Evolutionary conservation across 441 rosid species (phyloP).

Genomic region (Erodium texanum): DNA sequence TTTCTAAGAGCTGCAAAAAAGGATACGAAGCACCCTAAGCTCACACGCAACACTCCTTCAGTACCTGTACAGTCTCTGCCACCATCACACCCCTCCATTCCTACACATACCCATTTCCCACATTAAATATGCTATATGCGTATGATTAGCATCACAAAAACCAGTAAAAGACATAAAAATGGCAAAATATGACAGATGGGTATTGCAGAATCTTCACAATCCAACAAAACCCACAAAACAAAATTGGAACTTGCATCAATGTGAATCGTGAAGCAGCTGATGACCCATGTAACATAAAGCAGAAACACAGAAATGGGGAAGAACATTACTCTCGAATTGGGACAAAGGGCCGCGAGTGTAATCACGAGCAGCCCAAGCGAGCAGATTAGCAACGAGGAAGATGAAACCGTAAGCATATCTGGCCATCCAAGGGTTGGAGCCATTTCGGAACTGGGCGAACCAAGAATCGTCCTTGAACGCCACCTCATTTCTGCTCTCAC

Average conservation of each 20-base stretch:
- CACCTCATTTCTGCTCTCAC: too few species aligned
- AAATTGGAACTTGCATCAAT: not conserved
- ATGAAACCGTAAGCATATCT: slow-evolving; percentile 79
- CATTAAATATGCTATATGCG: not conserved
- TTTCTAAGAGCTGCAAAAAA: slow-evolving; percentile 18
- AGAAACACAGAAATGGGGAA: not conserved
- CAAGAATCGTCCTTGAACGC: slow-evolving; percentile 34
- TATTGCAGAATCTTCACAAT: not conserved
- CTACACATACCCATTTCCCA: not conserved
- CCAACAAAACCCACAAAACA: not conserved
- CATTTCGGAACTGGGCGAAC: slow-evolving; percentile 69
- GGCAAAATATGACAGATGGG: not conserved
- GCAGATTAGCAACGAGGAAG: slow-evolving; percentile 63
- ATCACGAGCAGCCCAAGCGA: slow-evolving; percentile 90
- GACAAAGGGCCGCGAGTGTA: slow-evolving; percentile 48
- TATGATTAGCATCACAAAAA: not conserved
- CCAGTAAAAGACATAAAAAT: not conserved
- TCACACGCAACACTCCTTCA: slow-evolving; percentile 85
- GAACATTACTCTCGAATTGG: slow-evolving; percentile 59
- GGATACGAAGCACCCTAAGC: slow-evolving; percentile 98
- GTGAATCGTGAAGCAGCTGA: not conserved
- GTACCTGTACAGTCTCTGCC: slow-evolving; percentile 71
- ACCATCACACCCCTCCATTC: slow-evolving; percentile 41
- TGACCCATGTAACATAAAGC: too few species aligned
- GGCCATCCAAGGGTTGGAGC: slow-evolving; percentile 94